phyloP scores from a whole-genome alignment of 306 rosid genomes.

The Malus fusca region DNA sequence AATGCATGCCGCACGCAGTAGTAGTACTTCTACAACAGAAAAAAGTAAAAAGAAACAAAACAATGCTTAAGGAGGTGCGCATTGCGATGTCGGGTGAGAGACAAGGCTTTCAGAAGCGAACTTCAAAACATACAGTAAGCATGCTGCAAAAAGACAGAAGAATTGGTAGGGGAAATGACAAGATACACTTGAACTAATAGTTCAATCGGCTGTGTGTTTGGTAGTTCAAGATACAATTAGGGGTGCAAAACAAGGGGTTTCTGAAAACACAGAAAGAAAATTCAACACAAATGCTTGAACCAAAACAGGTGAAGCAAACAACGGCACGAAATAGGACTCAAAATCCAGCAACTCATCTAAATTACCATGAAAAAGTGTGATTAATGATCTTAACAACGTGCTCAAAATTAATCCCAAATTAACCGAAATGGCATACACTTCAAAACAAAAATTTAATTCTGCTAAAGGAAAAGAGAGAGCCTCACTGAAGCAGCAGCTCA shows the following conservation, averaged over 20 bases:
- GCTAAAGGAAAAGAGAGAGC: not conserved
- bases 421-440: conserved; percentile 21
- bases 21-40: not conserved
- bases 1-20: not conserved
- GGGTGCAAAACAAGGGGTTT: not conserved
- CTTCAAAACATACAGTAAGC: not conserved
- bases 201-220: not conserved
- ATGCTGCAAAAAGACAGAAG: not conserved
- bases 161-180: not conserved
- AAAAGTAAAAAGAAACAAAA: not conserved
- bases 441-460: not conserved
- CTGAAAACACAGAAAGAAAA: not conserved
- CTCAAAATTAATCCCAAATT: conserved; percentile 16
- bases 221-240: not conserved
- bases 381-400: conserved; percentile 11
- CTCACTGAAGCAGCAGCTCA: conserved; percentile 26
- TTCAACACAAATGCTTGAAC: not conserved
- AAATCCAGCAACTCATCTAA: conserved; percentile 27
- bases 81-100: not conserved
- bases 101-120: not conserved
- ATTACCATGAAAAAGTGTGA: conserved; percentile 18
- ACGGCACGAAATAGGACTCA: not conserved
- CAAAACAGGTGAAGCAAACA: not conserved
- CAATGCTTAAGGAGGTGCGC: not conserved
- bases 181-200: not conserved